Evolutionary conservation across 164 flowering plant species (phyloP), one percentile per base, ranked within the genome.

Genomic region (Akebia trifoliata): DNA sequence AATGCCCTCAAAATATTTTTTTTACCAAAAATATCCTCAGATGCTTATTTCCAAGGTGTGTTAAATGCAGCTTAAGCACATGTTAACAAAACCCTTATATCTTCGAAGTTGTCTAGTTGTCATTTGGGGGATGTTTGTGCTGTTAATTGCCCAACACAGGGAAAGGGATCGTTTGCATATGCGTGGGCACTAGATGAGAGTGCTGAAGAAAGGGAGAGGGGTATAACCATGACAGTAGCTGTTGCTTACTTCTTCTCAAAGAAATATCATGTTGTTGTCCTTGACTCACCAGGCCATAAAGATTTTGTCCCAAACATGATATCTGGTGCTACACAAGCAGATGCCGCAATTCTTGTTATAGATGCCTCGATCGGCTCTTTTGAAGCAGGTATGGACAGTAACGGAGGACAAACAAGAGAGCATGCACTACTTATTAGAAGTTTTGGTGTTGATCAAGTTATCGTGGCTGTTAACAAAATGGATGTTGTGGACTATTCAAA

Each of bases 231-330:
- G 99, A 84, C 90, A 11, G 99, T 94, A 42, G 99, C 81, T 46
- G 93, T 94, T 71, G 99, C 99, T 22, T 82, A 83, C 78, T 86
- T 94, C 61, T 78, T 81, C 56, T 62, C 99, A 20, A 86, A 75
- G 44, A 87, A 67, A 30, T 90, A 83, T 63, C 88, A 81, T 65
- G 80, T 94, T 67, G 97, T 94, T 64, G 63, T 94, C 65, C 96
- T 94, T 9, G 99, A 94, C 58, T 83, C 99, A n/a, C 99, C 99
- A 8, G 99, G 99, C 40, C 99, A 94, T 63, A 86, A 80, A 70
- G 99, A 94, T 77, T 94, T 94, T 78, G 95, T 94, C 34, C 97
- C 99, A 62, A 94, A 94, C 70, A 81, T 94, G 99, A 94, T 94
- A 59, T 83, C 95, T 50, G 97, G 99, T 42, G 97, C 99, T 51